Conservation (phyloP, 2,329 filamentous ascomycete species). For the Verticillium albo-atrum region DNA sequence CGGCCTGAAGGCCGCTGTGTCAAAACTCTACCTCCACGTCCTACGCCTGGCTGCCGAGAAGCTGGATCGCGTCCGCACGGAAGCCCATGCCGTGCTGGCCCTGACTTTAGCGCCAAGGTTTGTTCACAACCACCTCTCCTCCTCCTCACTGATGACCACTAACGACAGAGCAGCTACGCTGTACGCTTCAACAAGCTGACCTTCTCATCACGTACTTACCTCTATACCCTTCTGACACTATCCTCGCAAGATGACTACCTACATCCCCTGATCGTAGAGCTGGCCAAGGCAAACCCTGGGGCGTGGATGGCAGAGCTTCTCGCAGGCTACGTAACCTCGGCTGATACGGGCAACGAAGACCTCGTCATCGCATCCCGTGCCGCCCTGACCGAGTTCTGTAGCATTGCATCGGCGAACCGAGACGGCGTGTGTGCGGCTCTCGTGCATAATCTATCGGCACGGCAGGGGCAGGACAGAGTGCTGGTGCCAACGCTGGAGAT, state of each 20-base stretch:
- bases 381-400: constrained; percentile 56
- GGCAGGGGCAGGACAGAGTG: constrained; percentile 60
- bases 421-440: constrained; percentile 46
- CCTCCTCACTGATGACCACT: constrained; percentile 7
- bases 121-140: constrained; percentile 11
- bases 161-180: constrained; percentile 26
- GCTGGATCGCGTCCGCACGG: constrained; percentile 75
- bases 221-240: constrained; percentile 47
- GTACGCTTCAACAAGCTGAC: constrained; percentile 31
- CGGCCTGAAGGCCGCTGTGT: constrained; percentile 24
- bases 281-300: constrained; percentile 23
- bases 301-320: constrained; percentile 51
- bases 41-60: constrained; percentile 81
- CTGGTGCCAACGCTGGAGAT: constrained; percentile 74
- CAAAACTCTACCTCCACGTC: constrained; percentile 41
- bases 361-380: constrained; percentile 65
- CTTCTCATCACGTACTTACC: constrained; percentile 59
- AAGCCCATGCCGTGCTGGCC: constrained; percentile 53
- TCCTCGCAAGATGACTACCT: constrained; percentile 28
- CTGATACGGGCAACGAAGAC: constrained; percentile 73
- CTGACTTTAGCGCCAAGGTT: constrained; percentile 42
- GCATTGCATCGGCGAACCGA: constrained; percentile 31
- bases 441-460: constrained; percentile 46
- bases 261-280: constrained; percentile 27
- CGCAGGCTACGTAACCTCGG: constrained; percentile 66